These are phyloP conservation scores for Filobasidium wieringae DNA, from an alignment of 768 basidiomycete genomes.

Conservation along the genomic window DNA sequence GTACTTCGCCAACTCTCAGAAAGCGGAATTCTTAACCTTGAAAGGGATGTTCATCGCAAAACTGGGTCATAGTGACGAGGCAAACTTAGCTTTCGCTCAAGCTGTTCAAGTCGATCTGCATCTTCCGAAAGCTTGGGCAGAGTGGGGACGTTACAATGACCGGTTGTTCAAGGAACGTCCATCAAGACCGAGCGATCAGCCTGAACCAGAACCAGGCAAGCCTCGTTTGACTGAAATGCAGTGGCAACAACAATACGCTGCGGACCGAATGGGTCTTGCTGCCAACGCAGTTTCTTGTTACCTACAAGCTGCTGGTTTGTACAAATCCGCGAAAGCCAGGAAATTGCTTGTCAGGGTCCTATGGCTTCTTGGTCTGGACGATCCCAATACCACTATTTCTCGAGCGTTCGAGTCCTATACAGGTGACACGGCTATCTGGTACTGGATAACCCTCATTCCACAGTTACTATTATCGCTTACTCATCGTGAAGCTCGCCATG, in stretches of 20 bases:
- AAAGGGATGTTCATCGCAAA: conserved; percentile 98
- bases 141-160: conserved; percentile 93
- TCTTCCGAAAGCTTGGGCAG: conserved; percentile 94
- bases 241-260: conserved; percentile 24
- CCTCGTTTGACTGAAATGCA: conserved; percentile 28
- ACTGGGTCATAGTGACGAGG: conserved; percentile 72
- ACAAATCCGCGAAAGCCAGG: conserved; percentile 85
- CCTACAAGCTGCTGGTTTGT: conserved; percentile 87
- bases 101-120: conserved; percentile 92
- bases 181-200: conserved; percentile 20
- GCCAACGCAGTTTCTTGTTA: conserved; percentile 93
- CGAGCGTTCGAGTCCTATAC: conserved; percentile 76
- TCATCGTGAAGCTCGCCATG: conserved; percentile 85
- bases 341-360: conserved; percentile 80
- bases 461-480: conserved; percentile 82
- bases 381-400: conserved; percentile 42
- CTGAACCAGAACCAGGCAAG: conserved; percentile 34
- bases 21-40: conserved; percentile 95
- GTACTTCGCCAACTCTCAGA: conserved; percentile 88
- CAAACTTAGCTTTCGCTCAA: conserved; percentile 80
- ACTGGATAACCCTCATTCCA: conserved; percentile 95
- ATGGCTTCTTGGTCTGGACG: conserved; percentile 94
- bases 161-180: conserved; percentile 80
- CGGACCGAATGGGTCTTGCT: conserved; percentile 47
- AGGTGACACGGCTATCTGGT: conserved; percentile 94